Percentiles rank a stretch among this genome's conserved stretches.
These are phyloP conservation scores for Platanthera zijinensis DNA, from an alignment of 106 monocot species.

Conservation along the genomic window DNA sequence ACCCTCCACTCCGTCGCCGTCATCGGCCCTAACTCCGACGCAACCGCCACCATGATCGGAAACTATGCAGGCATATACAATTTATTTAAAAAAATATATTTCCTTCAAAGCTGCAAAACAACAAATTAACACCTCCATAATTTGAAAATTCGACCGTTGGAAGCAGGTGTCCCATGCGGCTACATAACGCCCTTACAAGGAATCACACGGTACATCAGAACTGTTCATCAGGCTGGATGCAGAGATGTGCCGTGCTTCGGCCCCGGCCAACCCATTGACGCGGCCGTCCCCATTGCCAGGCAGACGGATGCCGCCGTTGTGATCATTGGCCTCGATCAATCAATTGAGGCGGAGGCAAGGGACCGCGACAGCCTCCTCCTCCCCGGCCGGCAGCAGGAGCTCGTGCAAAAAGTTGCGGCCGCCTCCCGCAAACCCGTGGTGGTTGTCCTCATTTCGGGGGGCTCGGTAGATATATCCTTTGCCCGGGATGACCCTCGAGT, in stretches of 20 bases:
- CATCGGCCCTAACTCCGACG: constrained; percentile 66
- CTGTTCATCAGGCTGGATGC: constrained; percentile 48
- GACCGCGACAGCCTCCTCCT: constrained; percentile 55
- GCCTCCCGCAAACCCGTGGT: constrained; percentile 41
- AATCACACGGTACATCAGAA: constrained; percentile 25
- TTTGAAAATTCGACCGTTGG: background rate
- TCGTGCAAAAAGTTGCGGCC: constrained; percentile 46
- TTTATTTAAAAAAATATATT: background rate
- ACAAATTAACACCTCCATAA: background rate
- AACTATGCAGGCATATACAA: constrained; percentile 52
- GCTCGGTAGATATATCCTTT: constrained; percentile 66
- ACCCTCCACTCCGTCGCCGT: constrained; percentile 34
- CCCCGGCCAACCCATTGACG: constrained; percentile 30
- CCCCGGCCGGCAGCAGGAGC: constrained; percentile 62
- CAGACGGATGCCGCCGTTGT: constrained; percentile 45
- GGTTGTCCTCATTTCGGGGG: constrained; percentile 65
- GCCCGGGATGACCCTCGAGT: constrained; percentile 49
- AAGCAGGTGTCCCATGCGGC: constrained; percentile 42
- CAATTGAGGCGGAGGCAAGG: constrained; percentile 46
- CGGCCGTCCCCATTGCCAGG: constrained; percentile 35
- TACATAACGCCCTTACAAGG: constrained; percentile 55
- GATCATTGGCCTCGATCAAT: constrained; percentile 65
- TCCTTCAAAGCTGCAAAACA: background rate
- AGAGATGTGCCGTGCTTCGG: constrained; percentile 36
- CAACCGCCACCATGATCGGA: constrained; percentile 66